These are phyloP conservation scores for Populus tremula DNA, from an alignment of 345 rosid genomes.

Conservation along the genomic window DNA sequence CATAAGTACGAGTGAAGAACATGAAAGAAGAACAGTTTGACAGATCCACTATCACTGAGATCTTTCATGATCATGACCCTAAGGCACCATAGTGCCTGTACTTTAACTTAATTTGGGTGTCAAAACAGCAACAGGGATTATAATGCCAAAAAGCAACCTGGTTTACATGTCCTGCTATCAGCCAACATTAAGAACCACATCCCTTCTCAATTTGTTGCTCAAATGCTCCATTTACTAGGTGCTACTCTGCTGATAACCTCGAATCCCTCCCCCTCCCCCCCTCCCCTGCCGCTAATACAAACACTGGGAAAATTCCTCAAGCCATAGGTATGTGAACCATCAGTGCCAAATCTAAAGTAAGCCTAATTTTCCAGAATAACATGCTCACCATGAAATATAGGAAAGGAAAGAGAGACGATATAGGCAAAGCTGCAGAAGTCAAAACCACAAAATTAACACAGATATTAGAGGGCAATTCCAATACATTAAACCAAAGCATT, in stretches of 20 bases:
- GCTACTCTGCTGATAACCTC: background rate
- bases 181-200: background rate
- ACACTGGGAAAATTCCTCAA: background rate
- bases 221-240: background rate
- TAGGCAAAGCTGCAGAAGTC: slow-evolving; percentile 62
- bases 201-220: background rate
- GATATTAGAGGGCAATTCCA: background rate
- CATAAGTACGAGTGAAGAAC: background rate
- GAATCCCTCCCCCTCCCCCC: too few relatives aligned
- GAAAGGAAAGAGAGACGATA: slow-evolving; percentile 74
- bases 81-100: background rate
- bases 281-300: background rate
- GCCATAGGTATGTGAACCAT: background rate
- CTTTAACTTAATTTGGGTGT: background rate
- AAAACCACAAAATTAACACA: background rate
- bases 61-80: background rate
- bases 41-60: background rate
- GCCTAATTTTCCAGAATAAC: background rate
- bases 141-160: background rate
- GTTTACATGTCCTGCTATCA: background rate
- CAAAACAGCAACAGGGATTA: background rate
- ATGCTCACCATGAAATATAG: slow-evolving; percentile 72
- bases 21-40: background rate
- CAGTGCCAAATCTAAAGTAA: background rate
- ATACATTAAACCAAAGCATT: background rate